Percentiles rank a stretch among this genome's conserved stretches.
Conservation (phyloP, 176 grass and related monocot genomes). For the Chloris gayana region DNA sequence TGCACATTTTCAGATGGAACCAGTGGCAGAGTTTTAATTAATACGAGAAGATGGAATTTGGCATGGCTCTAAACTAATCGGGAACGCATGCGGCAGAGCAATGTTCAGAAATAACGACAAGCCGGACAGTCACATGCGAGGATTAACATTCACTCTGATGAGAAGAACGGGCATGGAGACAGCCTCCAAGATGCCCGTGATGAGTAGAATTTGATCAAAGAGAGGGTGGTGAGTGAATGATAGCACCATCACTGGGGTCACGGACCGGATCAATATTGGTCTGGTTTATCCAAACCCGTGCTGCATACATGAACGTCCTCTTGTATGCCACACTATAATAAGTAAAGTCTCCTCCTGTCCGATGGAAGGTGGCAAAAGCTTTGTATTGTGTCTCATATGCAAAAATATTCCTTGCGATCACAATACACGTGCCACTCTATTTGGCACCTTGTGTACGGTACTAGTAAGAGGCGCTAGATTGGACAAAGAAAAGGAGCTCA, state of each 20-base stretch:
- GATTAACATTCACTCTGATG: neutral
- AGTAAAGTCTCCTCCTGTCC: no score
- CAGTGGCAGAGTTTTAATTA: neutral
- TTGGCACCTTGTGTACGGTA: neutral
- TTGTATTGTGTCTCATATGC: neutral
- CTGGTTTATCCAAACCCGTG: no score
- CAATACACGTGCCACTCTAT: constrained; percentile 13
- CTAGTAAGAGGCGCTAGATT: neutral
- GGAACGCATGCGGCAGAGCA: neutral
- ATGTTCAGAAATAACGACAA: constrained; percentile 17
- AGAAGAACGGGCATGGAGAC: neutral
- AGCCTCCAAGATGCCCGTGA: constrained; percentile 24
- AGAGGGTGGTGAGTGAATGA: no score
- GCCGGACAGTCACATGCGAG: constrained; percentile 17
- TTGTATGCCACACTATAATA: no score
- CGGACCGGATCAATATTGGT: no score
- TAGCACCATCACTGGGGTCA: neutral
- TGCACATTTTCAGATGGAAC: constrained; percentile 26
- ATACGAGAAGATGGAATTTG: neutral
- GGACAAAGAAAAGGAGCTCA: constrained; percentile 1
- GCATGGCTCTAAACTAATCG: neutral
- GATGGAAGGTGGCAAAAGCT: no score
- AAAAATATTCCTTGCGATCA: constrained; percentile 17
- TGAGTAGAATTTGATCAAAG: no score
- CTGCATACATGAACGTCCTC: no score